Evolutionary conservation across 140 eudicot genomes (phyloP), one percentile per base, ranked within the genome.

Genomic region (Bidens hawaiensis): DNA sequence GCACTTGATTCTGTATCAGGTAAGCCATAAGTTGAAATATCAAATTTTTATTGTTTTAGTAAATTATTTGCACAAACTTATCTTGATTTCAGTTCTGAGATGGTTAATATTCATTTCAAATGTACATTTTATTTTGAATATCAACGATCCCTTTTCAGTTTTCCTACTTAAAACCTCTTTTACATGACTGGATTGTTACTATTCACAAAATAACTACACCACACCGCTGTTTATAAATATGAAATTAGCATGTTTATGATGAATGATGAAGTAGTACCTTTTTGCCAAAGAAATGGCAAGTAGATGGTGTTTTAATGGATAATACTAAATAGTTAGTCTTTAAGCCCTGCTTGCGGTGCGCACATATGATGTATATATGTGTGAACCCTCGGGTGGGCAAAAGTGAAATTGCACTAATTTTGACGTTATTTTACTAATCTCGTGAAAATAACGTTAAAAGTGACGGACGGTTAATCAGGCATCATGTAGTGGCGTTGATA

Each of bases 1-100:
- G 97, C 97, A 50, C 75, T 90, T 71, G 97, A 90, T 58, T 86
- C 97, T 31, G 79, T 90, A 71, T 86, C 97, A 75, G 97, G 97
- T 84, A 83, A 62, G 10, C 25, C 47, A 33, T 24, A 59, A 63
- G 30, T 70, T 31, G 27, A 61, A 19, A 26, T 46, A 71, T 43
- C 55, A 54, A 53, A 45, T 58, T 52, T 0, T n/a, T 28, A 42
- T 16, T 55, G 30, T 16, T 68, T 26, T 55, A 55, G 34, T 17
- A 55, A 31, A 13, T 53, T 25, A n/a, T n/a, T n/a, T n/a, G n/a
- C n/a, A n/a, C n/a, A n/a, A n/a, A n/a, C n/a, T n/a, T n/a, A n/a
- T n/a, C n/a, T n/a, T n/a, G n/a, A n/a, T n/a, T n/a, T n/a, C n/a
- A n/a, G n/a, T n/a, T n/a, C n/a, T n/a, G n/a, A n/a, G n/a, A n/a